phyloP scores from a whole-genome alignment of 345 rosid genomes.

The Eucalyptus cloeziana region DNA sequence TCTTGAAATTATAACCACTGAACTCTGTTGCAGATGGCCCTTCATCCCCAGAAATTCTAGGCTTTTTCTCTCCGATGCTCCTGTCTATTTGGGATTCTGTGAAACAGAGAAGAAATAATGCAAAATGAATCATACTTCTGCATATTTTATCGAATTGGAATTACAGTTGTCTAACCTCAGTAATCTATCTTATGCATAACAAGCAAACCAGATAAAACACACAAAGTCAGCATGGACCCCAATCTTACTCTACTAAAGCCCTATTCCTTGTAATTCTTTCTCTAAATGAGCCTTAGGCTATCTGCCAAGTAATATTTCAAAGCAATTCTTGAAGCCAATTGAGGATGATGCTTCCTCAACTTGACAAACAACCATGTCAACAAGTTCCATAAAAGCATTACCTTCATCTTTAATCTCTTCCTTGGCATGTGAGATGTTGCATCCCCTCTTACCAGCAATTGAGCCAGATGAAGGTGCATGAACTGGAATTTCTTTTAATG shows the following conservation, averaged over 20 bases:
- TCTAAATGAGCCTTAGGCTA: background rate
- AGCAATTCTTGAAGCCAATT: background rate
- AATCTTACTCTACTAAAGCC: background rate
- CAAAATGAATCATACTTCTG: background rate
- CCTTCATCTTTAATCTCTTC: constrained; percentile 65
- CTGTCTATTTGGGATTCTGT: constrained; percentile 63
- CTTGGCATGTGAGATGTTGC: constrained; percentile 30
- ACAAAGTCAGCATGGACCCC: background rate
- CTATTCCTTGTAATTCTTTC: background rate
- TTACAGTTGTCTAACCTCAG: background rate
- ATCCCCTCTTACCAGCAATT: constrained; percentile 48
- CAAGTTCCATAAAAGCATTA: constrained; percentile 12
- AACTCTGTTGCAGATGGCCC: constrained; percentile 62
- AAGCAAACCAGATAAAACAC: background rate
- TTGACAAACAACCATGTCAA: background rate
- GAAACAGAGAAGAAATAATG: constrained; percentile 1
- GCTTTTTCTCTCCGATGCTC: constrained; percentile 88
- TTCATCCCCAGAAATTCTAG: constrained; percentile 52
- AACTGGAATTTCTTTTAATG: constrained; percentile 33
- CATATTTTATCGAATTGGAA: background rate
- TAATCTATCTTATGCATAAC: background rate
- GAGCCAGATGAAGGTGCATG: constrained; percentile 28
- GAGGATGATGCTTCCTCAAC: background rate
- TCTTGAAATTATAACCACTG: constrained; percentile 83
- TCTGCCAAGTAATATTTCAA: background rate